Evolutionary conservation across 495 filamentous ascomycete species (phyloP).

Genomic region (Hypoxylon cercidicola): DNA sequence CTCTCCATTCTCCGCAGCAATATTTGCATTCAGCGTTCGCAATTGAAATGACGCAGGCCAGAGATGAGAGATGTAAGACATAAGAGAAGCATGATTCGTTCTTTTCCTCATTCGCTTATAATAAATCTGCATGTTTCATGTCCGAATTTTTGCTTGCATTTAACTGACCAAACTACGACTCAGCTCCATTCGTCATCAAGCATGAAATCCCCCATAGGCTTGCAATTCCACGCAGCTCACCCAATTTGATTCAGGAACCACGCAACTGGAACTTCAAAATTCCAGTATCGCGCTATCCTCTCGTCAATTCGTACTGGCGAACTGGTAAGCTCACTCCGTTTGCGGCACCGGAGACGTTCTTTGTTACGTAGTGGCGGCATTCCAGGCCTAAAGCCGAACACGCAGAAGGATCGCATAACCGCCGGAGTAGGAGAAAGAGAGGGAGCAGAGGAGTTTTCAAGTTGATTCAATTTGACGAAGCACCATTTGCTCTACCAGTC

Average conservation of each 20-base stretch:
- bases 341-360: constrained; percentile 4
- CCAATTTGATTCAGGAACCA: neutral
- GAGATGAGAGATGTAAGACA: too few relatives aligned
- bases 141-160: too few relatives aligned
- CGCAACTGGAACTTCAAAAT: neutral
- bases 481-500: neutral
- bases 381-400: neutral
- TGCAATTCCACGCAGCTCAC: too few relatives aligned
- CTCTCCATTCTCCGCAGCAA: too few relatives aligned
- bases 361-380: constrained; percentile 1
- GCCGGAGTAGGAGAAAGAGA: constrained; percentile 2
- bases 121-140: too few relatives aligned
- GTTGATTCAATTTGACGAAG: neutral
- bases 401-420: neutral
- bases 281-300: neutral
- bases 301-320: neutral
- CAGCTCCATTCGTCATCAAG: too few relatives aligned
- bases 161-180: too few relatives aligned
- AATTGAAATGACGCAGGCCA: too few relatives aligned
- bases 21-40: too few relatives aligned
- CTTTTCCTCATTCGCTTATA: too few relatives aligned
- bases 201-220: too few relatives aligned
- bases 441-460: neutral
- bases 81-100: too few relatives aligned
- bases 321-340: neutral